Evolutionary conservation across 2,329 filamentous ascomycete genomes (phyloP), one percentile per base, ranked within the genome.

Genomic region (Aspergillus quadricinctus): DNA sequence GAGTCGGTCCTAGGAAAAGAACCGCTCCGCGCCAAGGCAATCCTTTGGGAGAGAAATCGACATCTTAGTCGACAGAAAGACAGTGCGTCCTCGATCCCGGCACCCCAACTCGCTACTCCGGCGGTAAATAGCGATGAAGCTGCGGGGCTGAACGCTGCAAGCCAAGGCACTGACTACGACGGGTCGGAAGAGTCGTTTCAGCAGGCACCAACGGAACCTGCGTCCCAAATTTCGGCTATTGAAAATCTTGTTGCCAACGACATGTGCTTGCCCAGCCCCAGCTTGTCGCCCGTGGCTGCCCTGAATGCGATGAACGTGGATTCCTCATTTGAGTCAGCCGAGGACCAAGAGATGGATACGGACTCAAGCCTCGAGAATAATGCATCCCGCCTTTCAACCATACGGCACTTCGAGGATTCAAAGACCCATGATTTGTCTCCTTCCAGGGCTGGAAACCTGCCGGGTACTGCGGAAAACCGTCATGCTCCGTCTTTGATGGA

Each of bases 231-330:
- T 10, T 77, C 77, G 37, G 75, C 75, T 49, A 80, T 92, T 50
- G 87, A 92, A 66, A 88, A 86, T 49, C 82, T 88, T 54, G 84
- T 86, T 55, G 86, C 88, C 41, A 89, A 94, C 71, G 93, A 97
- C 78, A 91, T 90, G 61, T 97, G 91, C 74, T 80, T 99, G 59
- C 94, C 94, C 52, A 99, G 94, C 72, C 94, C 94, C 35, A 92
- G 94, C 67, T 77, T 99, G 55, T 99, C 94, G 27, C 94, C 94
- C 3, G 85, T 88, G 41, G 95, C 93, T 5, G 84, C 95, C 57
- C 90, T 65, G 89, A 93, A 64, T 80, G 80, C 68, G 69, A 65
- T 75, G 50, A 70, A 75, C 54, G 67, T 66, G 55, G 76, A 76
- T 48, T 75, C 72, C n/a, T 75, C 75, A 3, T 76, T 75, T 35